Evolutionary conservation across 257 asterid species (phyloP).

Genomic region (Gynochthodes officinalis): DNA sequence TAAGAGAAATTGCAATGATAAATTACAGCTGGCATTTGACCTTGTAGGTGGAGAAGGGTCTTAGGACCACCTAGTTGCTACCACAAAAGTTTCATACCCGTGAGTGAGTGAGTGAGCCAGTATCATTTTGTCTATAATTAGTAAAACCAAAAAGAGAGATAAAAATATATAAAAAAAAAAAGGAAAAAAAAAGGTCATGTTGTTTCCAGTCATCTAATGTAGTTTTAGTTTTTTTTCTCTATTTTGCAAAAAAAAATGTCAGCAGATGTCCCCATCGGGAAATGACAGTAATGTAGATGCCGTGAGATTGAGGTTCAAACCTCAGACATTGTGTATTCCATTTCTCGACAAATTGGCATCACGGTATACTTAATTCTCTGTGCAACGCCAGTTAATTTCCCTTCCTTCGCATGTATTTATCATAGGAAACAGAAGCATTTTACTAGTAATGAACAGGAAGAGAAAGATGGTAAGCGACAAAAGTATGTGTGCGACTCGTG

Average conservation of each 20-base stretch:
- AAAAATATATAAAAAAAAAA: not conserved
- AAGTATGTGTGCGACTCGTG: not conserved
- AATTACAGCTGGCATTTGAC: slow-evolving; percentile 44
- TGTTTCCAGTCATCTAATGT: not conserved
- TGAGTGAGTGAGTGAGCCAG: slow-evolving; percentile 29
- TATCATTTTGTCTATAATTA: slow-evolving; percentile 13
- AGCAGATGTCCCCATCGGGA: not conserved
- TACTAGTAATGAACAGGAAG: not conserved
- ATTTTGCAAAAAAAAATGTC: no score
- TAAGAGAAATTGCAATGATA: slow-evolving; percentile 27
- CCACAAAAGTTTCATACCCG: slow-evolving; percentile 32
- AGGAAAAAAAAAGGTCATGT: not conserved
- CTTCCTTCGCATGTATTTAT: slow-evolving; percentile 2
- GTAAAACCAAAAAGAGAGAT: no score
- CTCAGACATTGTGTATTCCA: no score
- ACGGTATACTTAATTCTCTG: slow-evolving; percentile 1
- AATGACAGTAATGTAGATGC: no score
- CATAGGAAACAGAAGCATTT: not conserved
- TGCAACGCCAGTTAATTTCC: not conserved
- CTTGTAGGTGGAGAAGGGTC: slow-evolving; percentile 10
- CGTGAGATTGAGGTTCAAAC: no score
- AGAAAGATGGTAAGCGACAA: not conserved
- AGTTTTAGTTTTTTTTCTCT: not conserved
- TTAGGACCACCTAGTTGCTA: slow-evolving; percentile 48
- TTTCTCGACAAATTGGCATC: no score